A percentile compares a stretch with the other conserved stretches of the same genome.
phyloP scores from a whole-genome alignment of 257 asterid species.

The Capsicum rhomboideum region DNA sequence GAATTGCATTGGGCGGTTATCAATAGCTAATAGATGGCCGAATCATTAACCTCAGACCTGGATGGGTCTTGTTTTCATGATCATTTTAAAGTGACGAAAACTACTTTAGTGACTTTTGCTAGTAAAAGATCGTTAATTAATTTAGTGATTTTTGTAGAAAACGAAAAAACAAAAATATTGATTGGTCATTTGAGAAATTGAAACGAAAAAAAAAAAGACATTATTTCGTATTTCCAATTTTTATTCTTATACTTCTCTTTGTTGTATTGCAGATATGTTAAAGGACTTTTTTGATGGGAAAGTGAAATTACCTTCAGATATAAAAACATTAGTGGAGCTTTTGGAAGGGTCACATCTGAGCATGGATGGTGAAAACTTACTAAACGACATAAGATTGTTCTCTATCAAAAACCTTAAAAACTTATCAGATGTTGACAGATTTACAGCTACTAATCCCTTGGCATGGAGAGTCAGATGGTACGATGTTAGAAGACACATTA shows the following conservation, averaged over 20 bases:
- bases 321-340: conserved; percentile 18
- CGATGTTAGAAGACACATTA: conserved; percentile 27
- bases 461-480: conserved; percentile 49
- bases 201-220: too few relatives aligned
- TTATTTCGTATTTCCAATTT: background rate
- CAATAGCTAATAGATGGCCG: too few relatives aligned
- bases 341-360: conserved; percentile 39
- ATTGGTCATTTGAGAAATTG: background rate
- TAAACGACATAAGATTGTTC: conserved; percentile 18
- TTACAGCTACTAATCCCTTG: conserved; percentile 11
- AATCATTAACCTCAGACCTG: too few relatives aligned
- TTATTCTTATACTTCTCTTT: background rate
- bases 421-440: background rate
- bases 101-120: too few relatives aligned
- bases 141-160: too few relatives aligned
- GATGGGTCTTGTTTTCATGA: too few relatives aligned
- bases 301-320: conserved; percentile 2
- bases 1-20: too few relatives aligned
- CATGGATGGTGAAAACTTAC: conserved; percentile 23
- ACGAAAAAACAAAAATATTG: background rate
- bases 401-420: background rate
- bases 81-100: too few relatives aligned
- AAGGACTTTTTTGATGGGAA: conserved; percentile 8
- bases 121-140: too few relatives aligned
- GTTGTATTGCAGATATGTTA: conserved; percentile 23